Base-by-base conservation (phyloP, 2,329 filamentous ascomycete genomes). In the Paecilomyces fulvus region DNA sequence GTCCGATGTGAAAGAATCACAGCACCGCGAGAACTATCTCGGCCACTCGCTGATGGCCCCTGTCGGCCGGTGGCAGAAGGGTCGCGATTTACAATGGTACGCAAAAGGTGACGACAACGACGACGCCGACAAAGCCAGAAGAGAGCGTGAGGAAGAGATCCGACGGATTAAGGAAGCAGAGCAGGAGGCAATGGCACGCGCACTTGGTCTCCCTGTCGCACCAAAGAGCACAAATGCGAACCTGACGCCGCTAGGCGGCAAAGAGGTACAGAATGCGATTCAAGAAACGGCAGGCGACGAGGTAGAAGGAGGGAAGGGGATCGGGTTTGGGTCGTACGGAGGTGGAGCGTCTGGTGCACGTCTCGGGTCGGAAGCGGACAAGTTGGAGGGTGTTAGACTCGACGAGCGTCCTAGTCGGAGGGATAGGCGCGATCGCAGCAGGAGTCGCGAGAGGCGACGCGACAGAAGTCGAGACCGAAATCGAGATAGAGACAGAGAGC, bases 1-100 rank as follows among this genome's bases (percentile, higher is more conserved):
- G 94, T 89, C 92, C 62, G 91, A 96, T 64, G 92, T 99, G 68
- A 87, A 92, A 70, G 85, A 80, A 62, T 95, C 91, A 52, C 77
- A 82, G 21, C 92, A 96, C 68, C 91, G 94, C 72, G 92, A 99
- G 73, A 96, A 87, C 70, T 88, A 87, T 72, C 87, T 96, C 7
- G 92, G 92, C 54, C 92, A 96, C 76, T 94, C 89, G 58, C 76
- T 96, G 57, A 96, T 92, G 79, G 92, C 92, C 0, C 90, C 92
- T 0, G 91, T 96, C 3, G 92, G 92, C 7, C 87, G 92, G 62
- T 96, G 92, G 92, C 89, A 94, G 67, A 86, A 92, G 68, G 86
- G 87, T 7, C 85, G 84, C 58, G 84, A 88, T 67, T 73, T 87
- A 11, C 75, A 75, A 65, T 86, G 85, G 85, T 88, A 87, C 60